Base-by-base conservation (phyloP, 83 land plant species). In the Thuja plicata region DNA sequence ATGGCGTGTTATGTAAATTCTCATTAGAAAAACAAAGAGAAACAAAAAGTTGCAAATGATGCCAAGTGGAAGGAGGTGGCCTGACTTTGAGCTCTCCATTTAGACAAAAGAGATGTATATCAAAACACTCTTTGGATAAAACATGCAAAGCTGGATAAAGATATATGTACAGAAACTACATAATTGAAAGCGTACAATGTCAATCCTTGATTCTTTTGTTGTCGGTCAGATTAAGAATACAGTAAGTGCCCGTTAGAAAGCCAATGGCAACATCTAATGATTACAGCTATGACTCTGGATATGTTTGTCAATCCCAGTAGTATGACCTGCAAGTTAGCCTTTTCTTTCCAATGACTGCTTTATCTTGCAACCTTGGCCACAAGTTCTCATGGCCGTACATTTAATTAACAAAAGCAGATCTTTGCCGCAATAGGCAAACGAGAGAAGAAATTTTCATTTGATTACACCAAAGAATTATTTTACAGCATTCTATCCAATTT, bases 121-220 rank as follows among this genome's bases (percentile, higher is more conserved):
- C 13, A 74, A 74, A 30, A 32, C 27, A 62, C 70, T 74, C 78
- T 30, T 74, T 32, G 35, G 37, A 74, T 74, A 74, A 74, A 74
- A 30, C 78, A 74, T 62, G 70, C 24, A 21, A 62, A 62, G n/a
- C 70, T 62, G 70, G 70, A 21, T 1, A 62, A 62, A 21, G 70
- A 62, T 34, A 45, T 82, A 32, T 82, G 85, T 83, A 83, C 85
- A 83, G 54, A 46, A 46, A 46, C 85, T 46, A 46, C 27, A 83
- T 79, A 17, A 45, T n/a, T 82, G 85, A 82, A 82, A 15, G 40
- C 85, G 27, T 45, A n/a, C 85, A 82, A 24, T 27, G 41, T 13
- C 30, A 46, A 83, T 46, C 54, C 85, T 83, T 41, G 85, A 46
- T 21, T 83, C 85, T 46, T 83, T 48, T 82, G 55, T 27, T 24